Base-by-base conservation (phyloP, 257 asterid species). In the Perilla frutescens region DNA sequence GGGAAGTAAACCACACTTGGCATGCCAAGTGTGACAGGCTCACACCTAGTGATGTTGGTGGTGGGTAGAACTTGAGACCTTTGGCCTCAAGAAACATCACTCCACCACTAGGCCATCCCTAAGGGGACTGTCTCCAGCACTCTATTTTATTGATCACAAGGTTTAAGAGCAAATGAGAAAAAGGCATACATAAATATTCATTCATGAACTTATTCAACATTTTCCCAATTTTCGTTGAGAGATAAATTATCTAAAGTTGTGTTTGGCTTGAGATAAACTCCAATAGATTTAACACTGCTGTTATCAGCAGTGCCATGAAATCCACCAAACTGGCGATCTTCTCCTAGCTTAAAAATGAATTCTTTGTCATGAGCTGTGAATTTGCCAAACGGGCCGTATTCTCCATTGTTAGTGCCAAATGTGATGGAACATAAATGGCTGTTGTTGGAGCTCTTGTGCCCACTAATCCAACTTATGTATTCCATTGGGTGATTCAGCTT, bases 361-460 rank as follows among this genome's bases (percentile, higher is more conserved):
- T 72, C 77, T n/a, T 48, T 37, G 8, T 65, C 58, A 12, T 8
- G 31, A 20, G 41, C 9, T 9, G 31, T 1, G 43, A 59, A 47
- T 0, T 40, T 53, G 8, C 86, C 89, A 59, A 77, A 84, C 4
- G 85, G 88, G 43, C 91, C 88, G 56, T 79, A 74, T 12, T 74
- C 63, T 15, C 78, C 77, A 4, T 7, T 37, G 51, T 84, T 84
- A 12, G 88, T 87, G 48, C 76, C 81, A 13, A 87, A 81, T 45
- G 86, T 77, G 54, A 87, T 36, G 5, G 86, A 81, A 11, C 59
- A 55, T 13, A 79, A 34, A 37, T 56, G 70, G 71, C 66, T 20
- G 67, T 75, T 34, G 69, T 60, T 68, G 76, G 64, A 40, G 70
- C 60, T 62, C 66, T 68, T 78, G 68, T 62, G 53, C 15, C 84